Percentiles rank a stretch among this genome's conserved stretches.
Evolutionary conservation across 2,329 filamentous ascomycete genomes (phyloP).

Genomic region (Phialophora expanda): DNA sequence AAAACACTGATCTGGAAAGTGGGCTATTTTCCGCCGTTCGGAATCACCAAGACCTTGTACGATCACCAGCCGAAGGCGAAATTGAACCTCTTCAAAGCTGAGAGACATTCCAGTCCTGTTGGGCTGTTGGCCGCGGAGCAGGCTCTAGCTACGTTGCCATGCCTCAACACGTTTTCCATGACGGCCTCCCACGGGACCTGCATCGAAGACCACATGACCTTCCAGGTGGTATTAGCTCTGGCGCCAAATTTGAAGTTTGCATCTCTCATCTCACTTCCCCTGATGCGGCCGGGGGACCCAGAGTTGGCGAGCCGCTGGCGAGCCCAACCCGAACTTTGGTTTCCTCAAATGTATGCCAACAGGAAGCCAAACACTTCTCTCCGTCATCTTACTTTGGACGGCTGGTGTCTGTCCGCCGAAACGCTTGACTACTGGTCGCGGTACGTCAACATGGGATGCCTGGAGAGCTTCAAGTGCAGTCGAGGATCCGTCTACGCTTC

Average conservation of each 20-base stretch:
- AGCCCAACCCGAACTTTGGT: constrained; percentile 8
- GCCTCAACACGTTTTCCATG: constrained; percentile 19
- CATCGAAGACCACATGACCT: constrained; percentile 13
- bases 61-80: constrained; percentile 30
- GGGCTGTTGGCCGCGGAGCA: constrained; percentile 3
- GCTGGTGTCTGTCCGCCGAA: constrained; percentile 25
- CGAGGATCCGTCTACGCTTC: constrained; percentile 23
- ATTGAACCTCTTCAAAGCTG: constrained; percentile 21
- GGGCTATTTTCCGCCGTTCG: constrained; percentile 2
- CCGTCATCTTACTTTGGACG: constrained; percentile 31
- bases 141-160: constrained; percentile 1
- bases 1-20: constrained; percentile 28
- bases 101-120: background rate
- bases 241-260: constrained; percentile 30
- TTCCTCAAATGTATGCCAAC: background rate
- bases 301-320: background rate
- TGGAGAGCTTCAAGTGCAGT: constrained; percentile 32
- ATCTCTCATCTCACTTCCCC: constrained; percentile 9
- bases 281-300: background rate
- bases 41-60: constrained; percentile 23
- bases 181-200: background rate
- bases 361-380: constrained; percentile 24
- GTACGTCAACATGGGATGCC: constrained; percentile 22
- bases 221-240: constrained; percentile 21
- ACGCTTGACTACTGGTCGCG: constrained; percentile 28